These are phyloP conservation scores for Tolypocladium tundrense DNA, from an alignment of 2,329 filamentous ascomycete genomes.

Conservation along the genomic window DNA sequence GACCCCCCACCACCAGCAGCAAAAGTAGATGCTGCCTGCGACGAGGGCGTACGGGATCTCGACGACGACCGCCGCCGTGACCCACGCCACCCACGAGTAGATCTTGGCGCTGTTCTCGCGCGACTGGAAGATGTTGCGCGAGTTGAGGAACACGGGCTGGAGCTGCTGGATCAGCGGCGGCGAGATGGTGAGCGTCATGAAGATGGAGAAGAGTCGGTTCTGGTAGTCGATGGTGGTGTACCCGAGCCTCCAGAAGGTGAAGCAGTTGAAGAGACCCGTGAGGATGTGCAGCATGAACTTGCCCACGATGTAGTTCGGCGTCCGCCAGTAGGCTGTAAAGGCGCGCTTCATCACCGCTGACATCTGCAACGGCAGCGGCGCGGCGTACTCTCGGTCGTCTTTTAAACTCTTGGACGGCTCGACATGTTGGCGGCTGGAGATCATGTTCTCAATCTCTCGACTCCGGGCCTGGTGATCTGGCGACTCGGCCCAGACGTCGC, in stretches of 20 bases:
- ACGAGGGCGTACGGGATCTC: slow-evolving; percentile 63
- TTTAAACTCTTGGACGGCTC: slow-evolving; percentile 26
- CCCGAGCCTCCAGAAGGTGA: slow-evolving; percentile 57
- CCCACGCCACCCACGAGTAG: slow-evolving; percentile 66
- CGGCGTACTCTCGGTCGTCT: slow-evolving; percentile 52
- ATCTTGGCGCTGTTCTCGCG: slow-evolving; percentile 71
- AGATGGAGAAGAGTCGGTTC: slow-evolving; percentile 63
- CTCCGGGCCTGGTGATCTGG: slow-evolving; percentile 33
- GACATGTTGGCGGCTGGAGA: slow-evolving; percentile 30
- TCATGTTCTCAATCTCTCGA: slow-evolving; percentile 42
- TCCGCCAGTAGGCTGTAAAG: slow-evolving; percentile 56
- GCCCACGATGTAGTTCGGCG: slow-evolving; percentile 51
- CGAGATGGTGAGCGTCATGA: slow-evolving; percentile 66
- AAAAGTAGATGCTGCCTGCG: slow-evolving; percentile 40
- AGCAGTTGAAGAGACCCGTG: slow-evolving; percentile 57
- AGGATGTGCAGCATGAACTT: slow-evolving; percentile 53
- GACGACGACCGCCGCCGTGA: slow-evolving; percentile 52
- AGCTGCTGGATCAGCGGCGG: slow-evolving; percentile 69
- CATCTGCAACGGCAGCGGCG: slow-evolving; percentile 45
- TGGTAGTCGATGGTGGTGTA: slow-evolving; percentile 53
- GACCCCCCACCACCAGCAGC: slow-evolving; percentile 47
- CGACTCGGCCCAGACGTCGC: slow-evolving; percentile 47
- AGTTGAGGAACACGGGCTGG: slow-evolving; percentile 59
- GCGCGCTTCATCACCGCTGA: slow-evolving; percentile 42
- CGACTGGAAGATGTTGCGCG: slow-evolving; percentile 57